Evolutionary conservation across 768 basidiomycete genomes (phyloP), one percentile per base, ranked within the genome.

Genomic region (Lactifluus hygrophoroides): DNA sequence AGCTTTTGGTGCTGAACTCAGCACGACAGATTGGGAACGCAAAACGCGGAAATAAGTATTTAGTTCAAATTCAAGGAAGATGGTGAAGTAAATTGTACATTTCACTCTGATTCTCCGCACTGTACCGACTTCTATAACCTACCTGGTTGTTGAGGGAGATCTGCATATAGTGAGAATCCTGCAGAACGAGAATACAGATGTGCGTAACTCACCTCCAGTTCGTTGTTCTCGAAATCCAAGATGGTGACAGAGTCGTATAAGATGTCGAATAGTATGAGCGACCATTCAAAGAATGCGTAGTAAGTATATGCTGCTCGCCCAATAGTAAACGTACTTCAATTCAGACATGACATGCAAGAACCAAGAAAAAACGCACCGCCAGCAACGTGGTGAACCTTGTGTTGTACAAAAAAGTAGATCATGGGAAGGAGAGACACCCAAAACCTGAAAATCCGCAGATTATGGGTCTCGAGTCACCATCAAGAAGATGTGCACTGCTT

Each of bases 201-300:
- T 13, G 48, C 23, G 28, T 7, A 17, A 30, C 69, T 53, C 47
- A 82, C 85, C 73, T 85, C 76, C 19, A 87, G 64, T 58, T 78
- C 72, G 5, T 76, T 73, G 40, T 77, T 74, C 45, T 69, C 71
- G 60, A 90, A 81, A 63, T 90, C 88, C 28, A 76, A 71, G 55
- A 77, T 80, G 1, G 80, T 66, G n/a, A 85, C 69, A 0, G 88
- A 82, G 67, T 92, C 90, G 63, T 82, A 91, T 14, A 81, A 57
- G 25, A 92, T 74, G 57, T 92, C 90, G 45, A 85, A 74, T 51
- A 85, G 67, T 55, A 92, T 89, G 48, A 92, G 80, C 8, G 75
- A 76, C 93, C 93, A 95, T 72, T 95, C 93, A 65, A 89, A 88
- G 71, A 94, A 85, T 45, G 85, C 82, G 66, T 94, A 95, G 43